These are phyloP conservation scores for Wickerhamiella shivajii DNA, from an alignment of 805 yeast genomes.

Conservation along the genomic window DNA sequence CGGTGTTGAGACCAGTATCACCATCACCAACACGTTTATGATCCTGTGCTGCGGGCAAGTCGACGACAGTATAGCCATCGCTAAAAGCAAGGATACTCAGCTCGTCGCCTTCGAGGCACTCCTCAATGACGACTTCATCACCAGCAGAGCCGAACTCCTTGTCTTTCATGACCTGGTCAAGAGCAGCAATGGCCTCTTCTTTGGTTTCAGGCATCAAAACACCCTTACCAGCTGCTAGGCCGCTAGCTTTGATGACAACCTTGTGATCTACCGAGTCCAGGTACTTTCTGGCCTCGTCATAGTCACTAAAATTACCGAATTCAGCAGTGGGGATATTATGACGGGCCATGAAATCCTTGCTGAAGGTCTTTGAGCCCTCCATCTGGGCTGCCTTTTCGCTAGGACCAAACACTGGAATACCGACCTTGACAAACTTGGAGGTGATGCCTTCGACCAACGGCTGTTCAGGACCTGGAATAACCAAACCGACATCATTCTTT, in stretches of 20 bases:
- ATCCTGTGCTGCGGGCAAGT: conserved; percentile 95
- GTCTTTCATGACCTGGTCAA: conserved; percentile 78
- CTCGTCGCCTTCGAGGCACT: conserved; percentile 92
- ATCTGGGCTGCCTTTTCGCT: conserved; percentile 72
- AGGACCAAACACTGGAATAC: conserved; percentile 97
- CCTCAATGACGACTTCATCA: conserved; percentile 89
- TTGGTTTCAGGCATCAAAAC: conserved; percentile 78
- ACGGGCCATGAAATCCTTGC: conserved; percentile 84
- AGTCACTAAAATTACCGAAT: conserved; percentile 68
- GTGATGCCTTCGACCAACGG: conserved; percentile 92
- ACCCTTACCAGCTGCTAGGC: conserved; percentile 98
- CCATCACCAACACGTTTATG: conserved; percentile 92
- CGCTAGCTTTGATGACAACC: conserved; percentile 91
- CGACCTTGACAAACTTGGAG: conserved; percentile 55
- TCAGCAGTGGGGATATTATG: conserved; percentile 91
- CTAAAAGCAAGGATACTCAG: conserved; percentile 79
- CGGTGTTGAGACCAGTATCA: conserved; percentile 90
- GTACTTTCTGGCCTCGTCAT: conserved; percentile 59
- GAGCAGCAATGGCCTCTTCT: conserved; percentile 73
- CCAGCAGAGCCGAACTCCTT: conserved; percentile 89
- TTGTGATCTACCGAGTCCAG: conserved; percentile 50
- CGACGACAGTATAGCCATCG: conserved; percentile 84
- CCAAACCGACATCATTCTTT: conserved; percentile 50
- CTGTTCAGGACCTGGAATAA: conserved; percentile 98
- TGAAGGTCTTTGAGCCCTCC: conserved; percentile 95